Base-by-base conservation (phyloP, 768 basidiomycete genomes). In the Tephrocybe sp. region DNA sequence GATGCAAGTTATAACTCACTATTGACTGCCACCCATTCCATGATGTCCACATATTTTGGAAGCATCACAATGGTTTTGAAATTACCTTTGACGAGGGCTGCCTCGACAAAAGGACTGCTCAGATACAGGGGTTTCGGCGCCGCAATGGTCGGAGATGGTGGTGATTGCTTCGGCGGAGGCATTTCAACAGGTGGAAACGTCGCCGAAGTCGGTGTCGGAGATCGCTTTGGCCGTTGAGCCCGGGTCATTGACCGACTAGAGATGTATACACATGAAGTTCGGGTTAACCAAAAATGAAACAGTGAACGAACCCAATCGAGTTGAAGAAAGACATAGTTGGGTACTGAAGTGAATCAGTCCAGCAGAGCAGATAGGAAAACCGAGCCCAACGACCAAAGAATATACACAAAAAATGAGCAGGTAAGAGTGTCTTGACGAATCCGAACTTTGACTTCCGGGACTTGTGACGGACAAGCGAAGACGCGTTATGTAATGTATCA, bases 11-110 rank as follows among this genome's bases (percentile, higher is more conserved):
- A 35, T 36, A 48, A 77, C 88, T 61, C 59, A 98, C 94, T 80
- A 58, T 79, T 80, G 43, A 79, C 75, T 25, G 79, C 78, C 30
- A 98, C 94, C 94, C 94, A 98, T 68, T 98, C 94, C 83, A 93
- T 96, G 46, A 94, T 89, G 69, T 97, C 92, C n/a, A 94, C 91
- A 63, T 96, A 98, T 64, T 96, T 97, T 15, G 97, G 97, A 26
- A 95, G 80, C 75, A 80, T 77, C 39, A 98, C 94, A 58, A 99
- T 98, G 1, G 95, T 98, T 72, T 98, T 98, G 76, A 98, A 98
- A 66, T 94, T 96, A 21, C 79, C 97, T 66, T 97, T 98, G 56
- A 99, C 95, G 25, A 99, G 79, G 0, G 96, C 92, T 1, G 95
- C 92, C 63, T 97, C 95, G 44, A 96, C 94, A 64, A 99, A 99